Base-by-base conservation (phyloP, 768 basidiomycete species). In the Gelatoporia subvermispora region DNA sequence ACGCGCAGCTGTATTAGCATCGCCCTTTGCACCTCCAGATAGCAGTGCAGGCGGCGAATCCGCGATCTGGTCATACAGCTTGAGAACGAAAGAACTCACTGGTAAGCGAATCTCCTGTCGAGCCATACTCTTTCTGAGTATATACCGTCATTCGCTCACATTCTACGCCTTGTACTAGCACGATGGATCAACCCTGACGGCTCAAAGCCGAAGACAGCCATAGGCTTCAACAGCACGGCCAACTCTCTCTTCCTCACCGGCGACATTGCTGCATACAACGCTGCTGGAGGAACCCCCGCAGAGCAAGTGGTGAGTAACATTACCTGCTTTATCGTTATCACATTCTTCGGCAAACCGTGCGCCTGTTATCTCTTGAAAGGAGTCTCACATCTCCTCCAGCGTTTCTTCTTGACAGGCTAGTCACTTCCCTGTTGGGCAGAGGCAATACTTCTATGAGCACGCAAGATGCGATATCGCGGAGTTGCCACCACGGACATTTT, bases 121-220 rank as follows among this genome's bases (percentile, higher is more conserved):
- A 37, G 15, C 18, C n/a, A 23, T 8, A 13, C n/a, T n/a, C n/a
- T n/a, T n/a, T n/a, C n/a, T n/a, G n/a, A n/a, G n/a, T n/a, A n/a
- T n/a, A n/a, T n/a, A n/a, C n/a, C n/a, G 20, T 34, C 35, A 9
- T 13, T 18, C 24, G 35, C 44, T 20, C 18, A 18, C 39, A 9
- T 25, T 8, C 13, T 5, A 31, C 13, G 28, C 13, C 28, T 8
- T 34, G 17, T 22, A 18, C 28, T 48, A 79, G 77, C 72, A 5
- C 69, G 72, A 54, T 76, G 71, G 60, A 63, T 72, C 48, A 78
- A 78, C 52, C 65, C 65, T 15, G 71, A 77, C 55, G 68, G 69
- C 31, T 71, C 65, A 39, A 60, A 57, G 31, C 67, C 72, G 15
- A 44, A 47, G 7, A 75, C 74, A 5, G 51, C 57, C 25, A 58